phyloP scores from a whole-genome alignment of 495 filamentous ascomycete species.

The Hypomontagnella submonticulosa region DNA sequence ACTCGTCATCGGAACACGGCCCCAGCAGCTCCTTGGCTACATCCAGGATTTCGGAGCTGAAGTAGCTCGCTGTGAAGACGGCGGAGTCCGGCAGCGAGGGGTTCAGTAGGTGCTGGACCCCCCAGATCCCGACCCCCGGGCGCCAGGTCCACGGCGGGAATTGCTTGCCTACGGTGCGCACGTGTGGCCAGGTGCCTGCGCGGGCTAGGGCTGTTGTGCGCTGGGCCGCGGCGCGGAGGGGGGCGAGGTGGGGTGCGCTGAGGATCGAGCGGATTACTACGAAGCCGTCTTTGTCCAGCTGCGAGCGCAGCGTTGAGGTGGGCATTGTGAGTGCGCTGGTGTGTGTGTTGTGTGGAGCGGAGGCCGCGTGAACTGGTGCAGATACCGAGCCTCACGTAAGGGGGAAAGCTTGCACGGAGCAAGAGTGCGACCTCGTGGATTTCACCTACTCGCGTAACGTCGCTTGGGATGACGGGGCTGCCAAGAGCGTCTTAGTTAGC shows the following conservation, averaged over 20 bases:
- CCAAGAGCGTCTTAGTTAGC: background rate
- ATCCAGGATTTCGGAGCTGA: constrained; percentile 66
- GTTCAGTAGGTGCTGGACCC: constrained; percentile 84
- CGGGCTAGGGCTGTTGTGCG: constrained; percentile 66
- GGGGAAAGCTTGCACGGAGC: background rate
- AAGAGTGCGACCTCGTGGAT: constrained; percentile 17
- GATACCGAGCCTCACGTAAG: background rate
- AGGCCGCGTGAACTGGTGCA: constrained; percentile 5
- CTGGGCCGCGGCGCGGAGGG: constrained; percentile 66
- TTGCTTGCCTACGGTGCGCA: constrained; percentile 85
- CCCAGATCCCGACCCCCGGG: constrained; percentile 77
- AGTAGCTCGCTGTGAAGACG: constrained; percentile 72
- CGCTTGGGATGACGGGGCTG: constrained; percentile 2
- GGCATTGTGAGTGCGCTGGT: constrained; percentile 25
- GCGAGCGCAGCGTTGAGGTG: constrained; percentile 41
- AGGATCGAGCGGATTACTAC: constrained; percentile 53
- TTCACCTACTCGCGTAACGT: constrained; percentile 25
- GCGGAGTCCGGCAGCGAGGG: constrained; percentile 67
- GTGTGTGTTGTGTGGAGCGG: constrained; percentile 1
- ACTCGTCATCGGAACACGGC: constrained; percentile 47
- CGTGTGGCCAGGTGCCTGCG: constrained; percentile 75
- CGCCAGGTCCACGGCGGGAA: constrained; percentile 77
- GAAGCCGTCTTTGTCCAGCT: constrained; percentile 51
- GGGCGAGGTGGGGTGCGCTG: constrained; percentile 35
- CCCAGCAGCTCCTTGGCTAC: constrained; percentile 67